A percentile compares a stretch with the other conserved stretches of the same genome.
These are phyloP conservation scores for Thuidium tamariscinum DNA, from an alignment of 225 moss, liverwort and hornwort species.

Conservation along the genomic window DNA sequence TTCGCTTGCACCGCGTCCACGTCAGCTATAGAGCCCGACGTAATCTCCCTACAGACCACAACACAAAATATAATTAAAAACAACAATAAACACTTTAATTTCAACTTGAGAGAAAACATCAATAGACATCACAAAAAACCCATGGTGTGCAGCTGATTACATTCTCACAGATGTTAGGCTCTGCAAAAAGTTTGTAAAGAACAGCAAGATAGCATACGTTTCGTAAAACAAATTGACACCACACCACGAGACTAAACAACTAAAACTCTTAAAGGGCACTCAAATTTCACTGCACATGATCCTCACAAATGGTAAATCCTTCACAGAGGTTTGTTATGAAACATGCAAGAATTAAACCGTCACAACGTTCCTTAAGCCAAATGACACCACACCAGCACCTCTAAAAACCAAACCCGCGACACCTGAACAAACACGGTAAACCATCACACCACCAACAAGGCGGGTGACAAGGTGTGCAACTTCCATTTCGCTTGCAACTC, in stretches of 20 bases:
- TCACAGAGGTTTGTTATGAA: background rate
- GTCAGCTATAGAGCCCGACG: slow-evolving; percentile 26
- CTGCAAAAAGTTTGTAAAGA: no score
- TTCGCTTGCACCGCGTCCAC: slow-evolving; percentile 37
- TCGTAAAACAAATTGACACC: background rate
- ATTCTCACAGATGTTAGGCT: background rate
- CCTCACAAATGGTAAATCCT: background rate
- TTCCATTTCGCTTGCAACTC: background rate
- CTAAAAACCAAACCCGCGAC: background rate
- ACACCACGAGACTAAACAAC: background rate
- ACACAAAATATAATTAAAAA: no score
- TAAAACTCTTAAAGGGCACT: background rate
- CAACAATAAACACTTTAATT: background rate
- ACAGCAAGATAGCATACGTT: background rate
- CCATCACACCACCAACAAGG: background rate
- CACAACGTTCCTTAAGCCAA: background rate
- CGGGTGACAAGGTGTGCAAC: background rate
- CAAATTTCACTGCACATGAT: no score
- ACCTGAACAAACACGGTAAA: background rate
- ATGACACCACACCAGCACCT: background rate
- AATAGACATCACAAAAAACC: no score
- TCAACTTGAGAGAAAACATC: no score
- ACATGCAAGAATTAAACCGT: background rate
- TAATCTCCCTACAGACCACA: slow-evolving; percentile 42
- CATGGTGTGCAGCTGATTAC: background rate